Evolutionary conservation across 2,329 filamentous ascomycete species (phyloP).

Genomic region (Septoria petroselini): DNA sequence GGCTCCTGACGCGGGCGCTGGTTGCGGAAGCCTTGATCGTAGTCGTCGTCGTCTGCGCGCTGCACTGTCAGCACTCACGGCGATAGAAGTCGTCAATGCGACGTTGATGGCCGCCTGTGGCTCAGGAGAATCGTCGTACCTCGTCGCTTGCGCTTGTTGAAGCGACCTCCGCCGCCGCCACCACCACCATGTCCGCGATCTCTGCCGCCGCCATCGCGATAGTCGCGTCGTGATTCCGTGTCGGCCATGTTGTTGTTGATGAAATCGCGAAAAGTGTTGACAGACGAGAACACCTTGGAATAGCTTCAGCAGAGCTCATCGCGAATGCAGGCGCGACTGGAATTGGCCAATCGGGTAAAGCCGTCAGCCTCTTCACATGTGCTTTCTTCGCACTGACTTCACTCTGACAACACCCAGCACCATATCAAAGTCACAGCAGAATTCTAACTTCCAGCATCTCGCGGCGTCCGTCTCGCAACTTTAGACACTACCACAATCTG

Average conservation of each 20-base stretch:
- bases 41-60: constrained; percentile 68
- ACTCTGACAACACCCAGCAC: constrained; percentile 46
- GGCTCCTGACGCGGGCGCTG: constrained; percentile 72
- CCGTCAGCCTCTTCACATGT: constrained; percentile 6
- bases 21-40: constrained; percentile 68
- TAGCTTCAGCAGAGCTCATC: background rate
- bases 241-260: constrained; percentile 32
- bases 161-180: constrained; percentile 39
- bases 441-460: too few relatives aligned
- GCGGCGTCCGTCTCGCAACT: too few relatives aligned
- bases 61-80: constrained; percentile 5
- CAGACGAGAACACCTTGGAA: too few relatives aligned
- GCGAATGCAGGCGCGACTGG: too few relatives aligned
- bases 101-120: background rate
- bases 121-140: constrained; percentile 50
- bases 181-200: constrained; percentile 42
- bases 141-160: constrained; percentile 71
- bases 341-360: constrained; percentile 2
- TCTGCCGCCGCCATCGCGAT: constrained; percentile 26
- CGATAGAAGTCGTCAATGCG: background rate
- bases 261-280: background rate
- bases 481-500: too few relatives aligned
- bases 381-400: background rate
- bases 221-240: constrained; percentile 32
- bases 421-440: too few relatives aligned